A percentile compares a stretch with the other conserved stretches of the same genome.
phyloP scores from a whole-genome alignment of 163 green algal genomes.

The Smithsoniella earleae region DNA sequence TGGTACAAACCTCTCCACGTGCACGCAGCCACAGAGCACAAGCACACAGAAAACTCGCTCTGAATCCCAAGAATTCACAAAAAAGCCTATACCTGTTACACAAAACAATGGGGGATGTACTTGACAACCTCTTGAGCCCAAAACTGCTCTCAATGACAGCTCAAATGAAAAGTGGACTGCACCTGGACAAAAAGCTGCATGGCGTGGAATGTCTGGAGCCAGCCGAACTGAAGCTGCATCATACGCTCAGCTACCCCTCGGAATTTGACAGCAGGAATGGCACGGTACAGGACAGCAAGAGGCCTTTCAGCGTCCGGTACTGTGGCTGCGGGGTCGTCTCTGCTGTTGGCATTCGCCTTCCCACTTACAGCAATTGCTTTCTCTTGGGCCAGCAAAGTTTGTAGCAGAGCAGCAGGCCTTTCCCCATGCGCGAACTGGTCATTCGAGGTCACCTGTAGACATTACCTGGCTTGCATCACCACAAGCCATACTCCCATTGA shows the following conservation, averaged over 20 bases:
- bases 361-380: neutral
- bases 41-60: too few species aligned
- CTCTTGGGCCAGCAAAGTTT: neutral
- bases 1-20: too few species aligned
- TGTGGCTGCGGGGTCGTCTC: too few species aligned
- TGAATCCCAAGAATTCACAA: too few species aligned
- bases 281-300: neutral
- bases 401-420: neutral
- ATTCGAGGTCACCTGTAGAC: neutral
- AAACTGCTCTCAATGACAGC: too few species aligned
- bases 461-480: too few species aligned
- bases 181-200: slow-evolving; percentile 27
- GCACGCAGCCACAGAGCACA: too few species aligned
- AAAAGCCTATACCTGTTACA: too few species aligned
- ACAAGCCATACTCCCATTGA: too few species aligned
- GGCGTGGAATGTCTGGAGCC: slow-evolving; percentile 28
- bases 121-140: too few species aligned
- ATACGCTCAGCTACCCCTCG: neutral
- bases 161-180: too few species aligned
- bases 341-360: neutral
- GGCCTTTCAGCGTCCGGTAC: neutral
- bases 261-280: slow-evolving; percentile 14
- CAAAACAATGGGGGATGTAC: too few species aligned
- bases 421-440: neutral
- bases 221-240: slow-evolving; percentile 25